Base-by-base conservation (phyloP, 1,284 basidiomycete genomes). In the Pseudozyma pruni region DNA sequence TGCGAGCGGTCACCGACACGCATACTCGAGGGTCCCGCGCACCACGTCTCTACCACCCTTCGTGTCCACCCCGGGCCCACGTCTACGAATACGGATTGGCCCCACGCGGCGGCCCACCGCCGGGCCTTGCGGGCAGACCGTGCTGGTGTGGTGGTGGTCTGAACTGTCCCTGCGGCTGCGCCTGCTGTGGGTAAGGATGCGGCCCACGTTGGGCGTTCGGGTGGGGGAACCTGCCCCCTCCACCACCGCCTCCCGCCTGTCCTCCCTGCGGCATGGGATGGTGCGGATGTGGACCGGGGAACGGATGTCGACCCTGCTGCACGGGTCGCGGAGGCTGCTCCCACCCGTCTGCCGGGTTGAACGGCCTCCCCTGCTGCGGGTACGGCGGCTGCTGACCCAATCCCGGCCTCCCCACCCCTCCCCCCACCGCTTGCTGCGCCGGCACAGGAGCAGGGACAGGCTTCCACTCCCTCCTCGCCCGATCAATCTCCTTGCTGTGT, bases 401-500 rank as follows among this genome's bases (percentile, higher is more conserved):
- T 13, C 19, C 11, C 7, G 27, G 8, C 23, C 40, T 23, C 13
- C 9, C 22, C 40, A 20, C 17, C 32, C 22, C 39, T 40, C 10
- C 34, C 27, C 41, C 20, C 16, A 5, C 44, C 8, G 25, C 38
- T 16, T 17, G 37, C 31, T 16, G 45, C 39, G 20, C 20, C 10
- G 42, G 20, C 29, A 35, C 33, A 9, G n/a, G 10, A 6, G 33
- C 46, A 10, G 58, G 55, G 0, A 39, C 38, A 22, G 60, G 67
- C 41, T 71, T 71, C 55, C 63, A 69, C 29, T 69, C 72, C 41
- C 70, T 62, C 54, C 62, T 59, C 17, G 38, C 62, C 19, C 78
- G 46, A 54, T 81, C 80, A 14, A 80, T 69, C 62, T 81, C 80
- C 52, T 81, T 81, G 20, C 71, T 74, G 14, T 78, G 72, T 35